phyloP scores from a whole-genome alignment of 805 yeast species.

The Candida orba region DNA sequence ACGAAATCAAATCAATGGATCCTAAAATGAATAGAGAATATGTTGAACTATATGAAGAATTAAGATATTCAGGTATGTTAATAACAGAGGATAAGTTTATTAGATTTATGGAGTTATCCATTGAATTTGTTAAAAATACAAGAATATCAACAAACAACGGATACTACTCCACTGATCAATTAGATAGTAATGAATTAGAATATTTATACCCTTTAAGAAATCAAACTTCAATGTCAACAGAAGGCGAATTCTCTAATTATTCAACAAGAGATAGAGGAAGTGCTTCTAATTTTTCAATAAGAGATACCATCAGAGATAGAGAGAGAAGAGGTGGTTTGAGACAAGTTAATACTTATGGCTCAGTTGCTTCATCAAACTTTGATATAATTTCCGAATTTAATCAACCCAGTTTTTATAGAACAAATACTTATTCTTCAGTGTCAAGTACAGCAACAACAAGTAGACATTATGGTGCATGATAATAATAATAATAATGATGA shows the following conservation, averaged over 20 bases:
- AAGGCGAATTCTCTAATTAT: conserved; percentile 6
- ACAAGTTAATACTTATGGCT: not conserved
- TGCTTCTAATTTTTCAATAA: not conserved
- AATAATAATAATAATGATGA: too few species aligned
- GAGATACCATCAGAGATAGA: not conserved
- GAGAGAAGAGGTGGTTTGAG: not conserved
- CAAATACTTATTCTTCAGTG: conserved; percentile 2
- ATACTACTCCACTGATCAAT: not conserved
- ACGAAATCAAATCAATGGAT: conserved; percentile 16
- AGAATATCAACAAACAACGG: conserved; percentile 7
- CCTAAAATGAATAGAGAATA: conserved; percentile 25
- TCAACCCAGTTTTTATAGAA: conserved; percentile 2
- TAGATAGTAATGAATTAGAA: not conserved
- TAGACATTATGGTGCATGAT: conserved; percentile 4
- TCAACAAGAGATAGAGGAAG: conserved; percentile 4
- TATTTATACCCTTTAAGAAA: conserved; percentile 4
- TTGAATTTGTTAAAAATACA: conserved; percentile 26
- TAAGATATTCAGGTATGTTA: conserved; percentile 58
- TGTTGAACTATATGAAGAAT: conserved; percentile 53
- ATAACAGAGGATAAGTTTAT: conserved; percentile 54
- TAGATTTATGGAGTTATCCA: conserved; percentile 44
- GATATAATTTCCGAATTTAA: not conserved
- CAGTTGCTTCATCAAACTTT: not conserved
- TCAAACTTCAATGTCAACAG: conserved; percentile 3
- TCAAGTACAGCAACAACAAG: conserved; percentile 14